Conservation (phyloP, 2,329 filamentous ascomycete genomes). For the Penicillium sp. region DNA sequence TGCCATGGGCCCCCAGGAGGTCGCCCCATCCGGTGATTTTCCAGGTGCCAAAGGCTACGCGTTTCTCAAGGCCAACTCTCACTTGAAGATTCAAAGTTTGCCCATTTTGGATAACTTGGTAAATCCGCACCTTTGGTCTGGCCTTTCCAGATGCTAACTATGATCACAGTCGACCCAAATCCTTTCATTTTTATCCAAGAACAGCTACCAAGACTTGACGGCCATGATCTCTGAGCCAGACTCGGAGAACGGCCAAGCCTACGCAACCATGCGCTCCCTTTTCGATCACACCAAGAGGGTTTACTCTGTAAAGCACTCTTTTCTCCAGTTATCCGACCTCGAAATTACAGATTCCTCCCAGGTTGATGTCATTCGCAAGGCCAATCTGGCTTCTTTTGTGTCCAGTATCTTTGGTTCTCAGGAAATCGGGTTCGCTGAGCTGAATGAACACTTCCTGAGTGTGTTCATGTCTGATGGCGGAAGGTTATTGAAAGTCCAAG, state of each 20-base stretch:
- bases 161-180: constrained; percentile 57
- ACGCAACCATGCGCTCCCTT: constrained; percentile 60
- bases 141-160: background rate
- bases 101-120: constrained; percentile 64
- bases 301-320: constrained; percentile 58
- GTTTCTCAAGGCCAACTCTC: constrained; percentile 45
- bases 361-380: constrained; percentile 61
- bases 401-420: constrained; percentile 64
- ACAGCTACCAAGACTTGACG: constrained; percentile 58
- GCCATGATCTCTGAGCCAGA: constrained; percentile 58
- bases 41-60: constrained; percentile 35
- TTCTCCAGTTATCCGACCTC: constrained; percentile 56
- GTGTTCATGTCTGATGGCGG: constrained; percentile 63
- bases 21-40: constrained; percentile 29
- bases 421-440: constrained; percentile 63
- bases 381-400: constrained; percentile 66
- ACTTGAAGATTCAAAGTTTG: constrained; percentile 59
- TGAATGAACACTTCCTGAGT: constrained; percentile 64
- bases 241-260: constrained; percentile 61
- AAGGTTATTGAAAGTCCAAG: constrained; percentile 60
- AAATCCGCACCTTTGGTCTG: constrained; percentile 8
- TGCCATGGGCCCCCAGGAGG: constrained; percentile 36
- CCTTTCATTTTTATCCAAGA: constrained; percentile 58
- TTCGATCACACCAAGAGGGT: constrained; percentile 66
- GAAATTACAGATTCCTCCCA: constrained; percentile 54